These are phyloP conservation scores for Anisogramma anomala DNA, from an alignment of 2,329 filamentous ascomycete genomes.

Conservation along the genomic window DNA sequence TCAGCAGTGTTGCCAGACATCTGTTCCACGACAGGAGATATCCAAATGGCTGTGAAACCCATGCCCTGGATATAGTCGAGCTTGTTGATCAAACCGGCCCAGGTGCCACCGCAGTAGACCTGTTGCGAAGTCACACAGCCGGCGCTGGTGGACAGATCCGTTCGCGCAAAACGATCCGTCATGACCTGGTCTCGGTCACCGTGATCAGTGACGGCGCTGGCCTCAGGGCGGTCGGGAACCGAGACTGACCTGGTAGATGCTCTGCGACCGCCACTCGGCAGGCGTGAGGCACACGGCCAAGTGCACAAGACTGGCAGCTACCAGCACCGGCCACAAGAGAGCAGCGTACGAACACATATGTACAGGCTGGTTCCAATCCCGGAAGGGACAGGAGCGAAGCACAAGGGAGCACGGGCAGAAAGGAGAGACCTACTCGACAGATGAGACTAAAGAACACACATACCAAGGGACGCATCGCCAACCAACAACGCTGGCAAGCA, in stretches of 20 bases:
- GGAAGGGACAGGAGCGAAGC: not conserved
- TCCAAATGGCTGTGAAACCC: conserved; percentile 33
- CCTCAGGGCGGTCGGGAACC: too few relatives aligned
- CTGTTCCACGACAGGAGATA: conserved; percentile 33
- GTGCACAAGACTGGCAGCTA: conserved; percentile 4
- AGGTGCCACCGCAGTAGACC: conserved; percentile 38
- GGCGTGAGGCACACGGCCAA: conserved; percentile 8
- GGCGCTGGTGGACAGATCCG: conserved; percentile 26
- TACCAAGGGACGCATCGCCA: too few relatives aligned
- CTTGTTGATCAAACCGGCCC: conserved; percentile 33
- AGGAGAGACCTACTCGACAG: too few relatives aligned
- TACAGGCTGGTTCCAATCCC: not conserved
- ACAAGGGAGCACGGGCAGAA: too few relatives aligned
- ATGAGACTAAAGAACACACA: too few relatives aligned
- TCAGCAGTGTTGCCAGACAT: conserved; percentile 28
- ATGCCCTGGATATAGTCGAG: conserved; percentile 38
- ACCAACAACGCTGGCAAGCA: too few relatives aligned
- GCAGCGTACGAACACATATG: conserved; percentile 1
- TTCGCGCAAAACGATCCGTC: conserved; percentile 31
- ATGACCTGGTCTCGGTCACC: too few relatives aligned
- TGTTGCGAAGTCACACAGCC: conserved; percentile 21
- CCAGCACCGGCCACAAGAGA: conserved; percentile 1
- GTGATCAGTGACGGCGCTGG: too few relatives aligned
- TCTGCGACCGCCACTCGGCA: conserved; percentile 27
- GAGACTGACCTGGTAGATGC: conserved; percentile 35